A percentile compares a stretch with the other conserved stretches of the same genome.
Evolutionary conservation across 495 filamentous ascomycete genomes (phyloP).

Genomic region (Mytilinidion resinicola): DNA sequence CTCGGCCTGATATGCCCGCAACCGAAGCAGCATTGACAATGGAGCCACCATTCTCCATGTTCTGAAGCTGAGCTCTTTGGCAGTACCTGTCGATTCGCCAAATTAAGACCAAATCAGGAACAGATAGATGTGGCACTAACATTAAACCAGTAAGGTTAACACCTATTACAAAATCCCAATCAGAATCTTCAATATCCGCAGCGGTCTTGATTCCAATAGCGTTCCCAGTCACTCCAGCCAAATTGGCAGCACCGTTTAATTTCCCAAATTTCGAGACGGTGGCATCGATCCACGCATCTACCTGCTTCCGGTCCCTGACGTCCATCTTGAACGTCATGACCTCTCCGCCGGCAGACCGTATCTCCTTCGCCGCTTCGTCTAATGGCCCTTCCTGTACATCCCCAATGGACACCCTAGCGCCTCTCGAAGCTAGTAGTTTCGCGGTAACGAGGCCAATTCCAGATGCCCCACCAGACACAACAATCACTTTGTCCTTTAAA

Average conservation of each 20-base stretch:
- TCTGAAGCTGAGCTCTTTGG: conserved; percentile 8
- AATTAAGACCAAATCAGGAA: conserved; percentile 23
- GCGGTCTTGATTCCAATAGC: conserved; percentile 1
- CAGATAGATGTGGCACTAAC: background rate
- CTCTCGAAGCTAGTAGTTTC: conserved; percentile 2
- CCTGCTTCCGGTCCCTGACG: conserved; percentile 8
- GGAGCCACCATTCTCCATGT: conserved; percentile 11
- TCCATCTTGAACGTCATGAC: conserved; percentile 1
- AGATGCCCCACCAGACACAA: conserved; percentile 9
- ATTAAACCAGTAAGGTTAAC: conserved; percentile 16
- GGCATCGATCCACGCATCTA: conserved; percentile 9
- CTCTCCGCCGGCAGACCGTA: background rate
- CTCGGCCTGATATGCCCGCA: conserved; percentile 1
- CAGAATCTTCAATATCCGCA: conserved; percentile 6
- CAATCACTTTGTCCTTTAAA: too few species aligned
- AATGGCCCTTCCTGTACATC: conserved; percentile 4
- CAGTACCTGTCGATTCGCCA: conserved; percentile 21
- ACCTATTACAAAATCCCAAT: conserved; percentile 13
- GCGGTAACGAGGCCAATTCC: conserved; percentile 12
- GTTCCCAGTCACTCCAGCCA: conserved; percentile 10
- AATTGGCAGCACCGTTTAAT: conserved; percentile 15
- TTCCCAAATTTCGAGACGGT: conserved; percentile 9
- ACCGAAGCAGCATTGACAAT: conserved; percentile 14
- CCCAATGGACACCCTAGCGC: conserved; percentile 7
- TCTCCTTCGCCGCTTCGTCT: background rate